A percentile compares a stretch with the other conserved stretches of the same genome.
These are phyloP conservation scores for Elaeagnus macrophylla DNA, from an alignment of 306 rosid genomes.

Conservation along the genomic window DNA sequence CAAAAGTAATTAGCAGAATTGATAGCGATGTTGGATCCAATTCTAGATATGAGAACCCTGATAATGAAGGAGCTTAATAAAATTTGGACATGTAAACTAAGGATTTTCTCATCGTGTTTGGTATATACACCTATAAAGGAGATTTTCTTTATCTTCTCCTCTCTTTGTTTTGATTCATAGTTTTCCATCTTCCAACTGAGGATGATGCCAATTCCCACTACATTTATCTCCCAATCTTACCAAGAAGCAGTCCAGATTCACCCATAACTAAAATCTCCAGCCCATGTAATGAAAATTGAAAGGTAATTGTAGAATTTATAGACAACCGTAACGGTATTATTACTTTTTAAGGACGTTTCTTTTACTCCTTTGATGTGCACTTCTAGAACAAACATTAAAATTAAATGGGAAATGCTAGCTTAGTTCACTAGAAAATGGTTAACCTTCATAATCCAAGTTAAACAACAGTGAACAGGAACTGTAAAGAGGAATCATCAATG, in stretches of 20 bases:
- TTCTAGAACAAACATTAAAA: neutral
- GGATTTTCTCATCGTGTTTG: slow-evolving; percentile 16
- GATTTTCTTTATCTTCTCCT: slow-evolving; percentile 22
- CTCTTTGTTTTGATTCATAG: slow-evolving; percentile 6
- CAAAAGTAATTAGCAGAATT: no score
- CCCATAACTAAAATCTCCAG: slow-evolving; percentile 34
- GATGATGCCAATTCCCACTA: slow-evolving; percentile 54
- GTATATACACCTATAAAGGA: slow-evolving; percentile 40
- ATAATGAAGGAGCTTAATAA: no score
- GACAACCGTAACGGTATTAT: neutral
- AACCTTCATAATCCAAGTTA: neutral
- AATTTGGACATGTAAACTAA: no score
- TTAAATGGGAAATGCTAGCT: neutral
- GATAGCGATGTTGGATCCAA: no score
- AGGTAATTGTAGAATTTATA: neutral
- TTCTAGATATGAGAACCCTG: no score
- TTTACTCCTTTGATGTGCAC: neutral
- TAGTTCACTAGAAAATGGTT: neutral
- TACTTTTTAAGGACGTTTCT: neutral
- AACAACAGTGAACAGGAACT: neutral
- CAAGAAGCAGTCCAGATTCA: slow-evolving; percentile 43
- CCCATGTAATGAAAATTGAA: slow-evolving; percentile 20
- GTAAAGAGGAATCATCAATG: neutral
- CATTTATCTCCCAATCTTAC: slow-evolving; percentile 43
- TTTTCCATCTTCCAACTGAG: slow-evolving; percentile 38